Base-by-base conservation (phyloP, 208 protist genomes). In the Vickermania ingenoplastis region DNA sequence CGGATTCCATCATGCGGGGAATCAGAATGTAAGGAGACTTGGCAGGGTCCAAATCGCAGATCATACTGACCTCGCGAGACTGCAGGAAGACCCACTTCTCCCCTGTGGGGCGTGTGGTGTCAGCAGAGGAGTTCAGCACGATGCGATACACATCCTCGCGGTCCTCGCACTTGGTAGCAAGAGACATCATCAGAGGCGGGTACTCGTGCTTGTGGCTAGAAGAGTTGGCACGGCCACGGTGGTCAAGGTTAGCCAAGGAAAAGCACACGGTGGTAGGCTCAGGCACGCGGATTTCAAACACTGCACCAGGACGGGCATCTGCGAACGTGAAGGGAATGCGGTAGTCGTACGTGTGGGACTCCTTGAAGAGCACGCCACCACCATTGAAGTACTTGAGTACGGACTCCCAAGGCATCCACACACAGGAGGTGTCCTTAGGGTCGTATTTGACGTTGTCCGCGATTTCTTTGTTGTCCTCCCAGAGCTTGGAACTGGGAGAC, bases 171-270 rank as follows among this genome's bases (percentile, higher is more conserved):
- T 63, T 61, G 14, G 64, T 65, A 17, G 73, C 67, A 28, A 93
- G 71, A 29, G 83, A 91, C 28, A 93, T 61, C 86, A 93, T 93
- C 48, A 93, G 54, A 7, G 86, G 81, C 24, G 80, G 83, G 74
- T 93, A 93, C 41, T 89, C 75, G 41, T 55, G 57, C 41, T 67
- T 71, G 60, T 60, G 55, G 25, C 57, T 56, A 50, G 71, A 69
- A 0, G 36, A 61, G 25, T 81, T 60, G 7, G 67, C 66, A 4
- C 57, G 53, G 0, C 67, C 58, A 26, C 82, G 80, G 57, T 72
- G 59, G 58, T 87, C 77, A 57, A 89, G 73, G 64, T 91, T 87
- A 23, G 73, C 78, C 21, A 91, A 65, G 2, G 67, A 79, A 51
- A 91, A 72, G 13, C 62, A 74, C 14, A 90, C 59, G 24, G 60